Evolutionary conservation across 192 early-diverging fungal genomes (phyloP), one percentile per base, ranked within the genome.

Genomic region (Linnemannia elongata): DNA sequence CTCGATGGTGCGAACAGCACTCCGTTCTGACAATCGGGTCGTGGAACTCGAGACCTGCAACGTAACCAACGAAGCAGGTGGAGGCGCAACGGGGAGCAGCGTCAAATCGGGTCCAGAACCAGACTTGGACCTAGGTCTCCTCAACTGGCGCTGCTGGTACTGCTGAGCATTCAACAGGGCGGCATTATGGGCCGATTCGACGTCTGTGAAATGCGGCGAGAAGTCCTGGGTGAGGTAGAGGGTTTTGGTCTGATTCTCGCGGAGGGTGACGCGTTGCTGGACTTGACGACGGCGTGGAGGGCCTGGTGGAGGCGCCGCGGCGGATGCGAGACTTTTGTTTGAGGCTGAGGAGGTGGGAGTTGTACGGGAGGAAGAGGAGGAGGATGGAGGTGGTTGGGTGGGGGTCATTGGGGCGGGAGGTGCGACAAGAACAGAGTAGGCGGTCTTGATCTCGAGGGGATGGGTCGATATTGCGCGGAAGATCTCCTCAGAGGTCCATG

Each of bases 1-100:
- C 41, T 85, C 78, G 45, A 85, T 38, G 1, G 77, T 80, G 27
- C 78, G 83, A 68, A 85, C 76, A 36, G 68, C 71, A 24, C 54
- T 49, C 6, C 45, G 33, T 3, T 38, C 66, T 22, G 76, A 78
- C 41, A 78, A 9, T 3, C 44, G 38, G 17, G 66, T 71, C 30
- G 54, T 27, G 6, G 73, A 68, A 69, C 74, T 72, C 12, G 72
- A 60, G 60, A 76, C 24, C 17, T 71, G 72, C 55, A 76, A 41
- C 5, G 52, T 57, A 6, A 52, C 35, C 52, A 55, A 36, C 35
- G 54, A 38, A 13, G 30, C 52, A 18, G 45, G 74, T 1, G 30
- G 33, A 18, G 35, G 45, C 49, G 30, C 30, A 49, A 35, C 38
- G 0, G 18, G 69, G 15, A 68, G 52, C n/a, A 57, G 71, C 44